Conservation (phyloP, 345 rosid genomes). For the Hevea brasiliensis region DNA sequence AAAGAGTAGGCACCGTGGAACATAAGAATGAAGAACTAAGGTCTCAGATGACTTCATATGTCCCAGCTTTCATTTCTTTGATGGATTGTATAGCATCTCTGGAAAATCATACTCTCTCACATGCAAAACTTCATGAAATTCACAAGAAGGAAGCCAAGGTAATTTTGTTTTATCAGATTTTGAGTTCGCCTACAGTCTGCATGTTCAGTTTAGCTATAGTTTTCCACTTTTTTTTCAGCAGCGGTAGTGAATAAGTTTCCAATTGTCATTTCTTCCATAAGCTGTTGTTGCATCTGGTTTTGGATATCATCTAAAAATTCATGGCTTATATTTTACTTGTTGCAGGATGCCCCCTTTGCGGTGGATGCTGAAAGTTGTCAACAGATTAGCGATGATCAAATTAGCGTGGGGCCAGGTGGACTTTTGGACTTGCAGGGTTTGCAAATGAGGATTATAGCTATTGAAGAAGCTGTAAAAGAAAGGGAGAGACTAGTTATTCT, state of each 20-base stretch:
- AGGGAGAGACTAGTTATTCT: conserved; percentile 55
- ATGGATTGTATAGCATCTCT: conserved; percentile 57
- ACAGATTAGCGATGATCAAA: conserved; percentile 31
- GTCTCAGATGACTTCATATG: conserved; percentile 49
- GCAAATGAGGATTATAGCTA: conserved; percentile 58
- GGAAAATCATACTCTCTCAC: conserved; percentile 51
- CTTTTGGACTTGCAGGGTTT: conserved; percentile 52
- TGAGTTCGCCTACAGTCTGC: conserved; percentile 4
- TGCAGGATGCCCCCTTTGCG: conserved; percentile 44
- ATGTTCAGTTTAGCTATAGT: conserved; percentile 1
- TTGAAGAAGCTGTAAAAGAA: conserved; percentile 59
- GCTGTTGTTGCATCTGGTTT: conserved; percentile 2
- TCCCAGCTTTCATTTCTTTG: conserved; percentile 57
- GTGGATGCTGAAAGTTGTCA: conserved; percentile 34
- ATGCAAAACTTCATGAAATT: conserved; percentile 27
- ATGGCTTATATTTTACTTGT: conserved; percentile 5
- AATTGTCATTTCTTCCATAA: background rate
- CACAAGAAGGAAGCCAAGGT: conserved; percentile 53
- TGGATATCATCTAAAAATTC: conserved; percentile 2
- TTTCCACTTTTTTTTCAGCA: background rate
- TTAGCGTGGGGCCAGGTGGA: conserved; percentile 23
- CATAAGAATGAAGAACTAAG: conserved; percentile 55
- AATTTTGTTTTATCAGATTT: conserved; percentile 15
- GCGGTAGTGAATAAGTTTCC: background rate
- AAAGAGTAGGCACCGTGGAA: conserved; percentile 54